Evolutionary conservation across 2,329 filamentous ascomycete genomes (phyloP).

Genomic region (Exophiala dermatitidis): DNA sequence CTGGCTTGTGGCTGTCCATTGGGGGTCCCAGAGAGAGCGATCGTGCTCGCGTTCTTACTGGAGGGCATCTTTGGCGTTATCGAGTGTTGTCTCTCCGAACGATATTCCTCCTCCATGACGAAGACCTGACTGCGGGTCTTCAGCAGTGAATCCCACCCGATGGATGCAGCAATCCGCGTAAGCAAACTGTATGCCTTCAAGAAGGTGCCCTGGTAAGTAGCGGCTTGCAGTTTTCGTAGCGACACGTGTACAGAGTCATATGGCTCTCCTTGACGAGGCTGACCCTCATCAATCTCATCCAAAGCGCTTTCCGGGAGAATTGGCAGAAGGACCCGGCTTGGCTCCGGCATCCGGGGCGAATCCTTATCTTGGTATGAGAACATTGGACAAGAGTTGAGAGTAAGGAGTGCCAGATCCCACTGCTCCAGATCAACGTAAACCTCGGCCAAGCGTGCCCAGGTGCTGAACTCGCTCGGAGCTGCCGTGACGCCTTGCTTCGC

Average conservation of each 20-base stretch:
- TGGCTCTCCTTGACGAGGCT: slow-evolving; percentile 62
- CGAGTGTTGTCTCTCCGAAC: slow-evolving; percentile 60
- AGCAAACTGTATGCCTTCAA: slow-evolving; percentile 88
- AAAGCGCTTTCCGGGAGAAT: slow-evolving; percentile 81
- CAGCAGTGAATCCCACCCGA: slow-evolving; percentile 93
- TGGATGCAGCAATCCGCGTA: slow-evolving; percentile 91
- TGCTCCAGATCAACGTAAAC: slow-evolving; percentile 91
- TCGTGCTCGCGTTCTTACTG: slow-evolving; percentile 70
- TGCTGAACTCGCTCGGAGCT: slow-evolving; percentile 92
- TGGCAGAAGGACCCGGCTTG: slow-evolving; percentile 77
- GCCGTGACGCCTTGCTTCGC: slow-evolving; percentile 92
- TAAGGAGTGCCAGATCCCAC: slow-evolving; percentile 92
- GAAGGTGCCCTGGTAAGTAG: slow-evolving; percentile 90
- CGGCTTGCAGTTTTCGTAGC: slow-evolving; percentile 75
- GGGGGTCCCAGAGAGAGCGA: slow-evolving; percentile 66
- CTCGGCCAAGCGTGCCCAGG: slow-evolving; percentile 88
- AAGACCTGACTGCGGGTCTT: slow-evolving; percentile 96
- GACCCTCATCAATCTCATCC: slow-evolving; percentile 92
- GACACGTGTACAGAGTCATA: slow-evolving; percentile 82
- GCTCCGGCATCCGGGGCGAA: slow-evolving; percentile 86
- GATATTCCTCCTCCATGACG: slow-evolving; percentile 98
- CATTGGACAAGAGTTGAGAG: slow-evolving; percentile 97
- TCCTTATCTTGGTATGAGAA: slow-evolving; percentile 99
- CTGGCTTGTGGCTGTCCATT: slow-evolving; percentile 37
- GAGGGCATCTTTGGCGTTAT: slow-evolving; percentile 39